Base-by-base conservation (phyloP, 2,329 filamentous ascomycete species). In the Fusarium marasasianum region DNA sequence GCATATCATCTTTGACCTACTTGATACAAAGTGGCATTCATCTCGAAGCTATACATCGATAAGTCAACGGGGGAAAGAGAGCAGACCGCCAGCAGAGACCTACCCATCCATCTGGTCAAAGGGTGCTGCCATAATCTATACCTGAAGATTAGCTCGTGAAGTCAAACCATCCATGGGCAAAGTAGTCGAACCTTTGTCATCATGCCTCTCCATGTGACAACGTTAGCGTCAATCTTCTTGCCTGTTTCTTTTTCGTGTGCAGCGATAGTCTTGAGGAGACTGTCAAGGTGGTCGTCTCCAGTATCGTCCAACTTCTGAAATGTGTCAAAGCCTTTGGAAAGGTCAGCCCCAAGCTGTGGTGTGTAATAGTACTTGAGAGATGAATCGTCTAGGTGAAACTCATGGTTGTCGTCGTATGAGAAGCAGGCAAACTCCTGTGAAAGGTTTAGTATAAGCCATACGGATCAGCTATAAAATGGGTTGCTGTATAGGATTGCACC, bases 151-250 rank as follows among this genome's bases (percentile, higher is more conserved):
- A 78, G 62, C 41, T 56, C 4, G 26, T 31, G n/a, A 38, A 18
- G 18, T 5, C 22, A 10, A 6, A 37, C 9, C 13, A 26, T 22
- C n/a, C 6, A 20, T 44, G 11, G 51, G 15, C 22, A 41, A 38
- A 45, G 31, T 35, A 43, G 29, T 59, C 82, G 60, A 80, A 95
- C 94, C 88, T 98, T 99, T 72, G 96, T 98, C 92, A 99, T 95
- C 94, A 98, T 98, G 43, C 96, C 96, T 78, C 96, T 88, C 96
- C 96, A 99, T 4, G 96, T 98, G 58, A 98, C 88, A 51, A 98
- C 81, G 77, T 97, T 91, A 5, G 93, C 92, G 70, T 95, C 91
- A 38, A 92, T 91, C 79, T 88, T 91, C 78, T 89, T 87, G 6
- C 89, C 88, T 2, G 88, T 90, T 74, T 91, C 86, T 80, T 91